Percentiles rank a stretch among this genome's conserved stretches.
Evolutionary conservation across 225 moss, liverwort and hornwort species (phyloP).

Genomic region (Sphagnum contortum): DNA sequence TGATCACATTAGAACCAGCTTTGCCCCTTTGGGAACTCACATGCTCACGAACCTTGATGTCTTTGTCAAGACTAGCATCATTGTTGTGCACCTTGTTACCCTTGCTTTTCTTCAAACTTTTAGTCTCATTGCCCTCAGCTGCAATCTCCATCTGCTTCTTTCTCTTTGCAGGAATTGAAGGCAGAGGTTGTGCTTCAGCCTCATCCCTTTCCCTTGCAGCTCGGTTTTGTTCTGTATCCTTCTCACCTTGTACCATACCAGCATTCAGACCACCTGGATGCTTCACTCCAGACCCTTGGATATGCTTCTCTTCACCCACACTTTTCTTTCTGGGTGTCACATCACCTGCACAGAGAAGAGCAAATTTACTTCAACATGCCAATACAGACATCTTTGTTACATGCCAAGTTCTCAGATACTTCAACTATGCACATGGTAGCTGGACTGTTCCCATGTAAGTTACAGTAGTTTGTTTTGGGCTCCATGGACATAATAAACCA

Average conservation of each 20-base stretch:
- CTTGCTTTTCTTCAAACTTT: slow-evolving; percentile 49
- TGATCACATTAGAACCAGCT: slow-evolving; percentile 38
- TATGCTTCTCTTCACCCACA: slow-evolving; percentile 43
- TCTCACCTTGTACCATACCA: slow-evolving; percentile 25
- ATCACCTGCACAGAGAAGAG: slow-evolving; percentile 38
- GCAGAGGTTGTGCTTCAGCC: slow-evolving; percentile 10
- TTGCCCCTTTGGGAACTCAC: slow-evolving; percentile 26
- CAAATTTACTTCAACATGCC: neutral
- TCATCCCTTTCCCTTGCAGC: slow-evolving; percentile 25
- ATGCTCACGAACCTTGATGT: slow-evolving; percentile 24
- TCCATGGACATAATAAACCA: too few species aligned
- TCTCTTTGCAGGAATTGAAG: slow-evolving; percentile 40
- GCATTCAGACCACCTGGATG: neutral
- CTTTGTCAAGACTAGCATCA: slow-evolving; percentile 28
- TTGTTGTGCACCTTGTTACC: slow-evolving; percentile 36
- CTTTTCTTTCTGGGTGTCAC: slow-evolving; percentile 51
- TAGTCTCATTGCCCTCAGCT: slow-evolving; percentile 48
- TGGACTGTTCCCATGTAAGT: too few species aligned
- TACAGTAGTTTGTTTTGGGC: too few species aligned
- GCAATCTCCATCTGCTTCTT: slow-evolving; percentile 42
- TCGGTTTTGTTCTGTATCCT: slow-evolving; percentile 33
- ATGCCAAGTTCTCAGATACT: neutral
- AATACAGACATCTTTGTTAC: neutral
- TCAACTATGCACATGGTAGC: too few species aligned
- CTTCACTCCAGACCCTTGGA: slow-evolving; percentile 6